A percentile compares a stretch with the other conserved stretches of the same genome.
These are phyloP conservation scores for Trichoderma polysporum DNA, from an alignment of 2,329 filamentous ascomycete genomes.

Conservation along the genomic window DNA sequence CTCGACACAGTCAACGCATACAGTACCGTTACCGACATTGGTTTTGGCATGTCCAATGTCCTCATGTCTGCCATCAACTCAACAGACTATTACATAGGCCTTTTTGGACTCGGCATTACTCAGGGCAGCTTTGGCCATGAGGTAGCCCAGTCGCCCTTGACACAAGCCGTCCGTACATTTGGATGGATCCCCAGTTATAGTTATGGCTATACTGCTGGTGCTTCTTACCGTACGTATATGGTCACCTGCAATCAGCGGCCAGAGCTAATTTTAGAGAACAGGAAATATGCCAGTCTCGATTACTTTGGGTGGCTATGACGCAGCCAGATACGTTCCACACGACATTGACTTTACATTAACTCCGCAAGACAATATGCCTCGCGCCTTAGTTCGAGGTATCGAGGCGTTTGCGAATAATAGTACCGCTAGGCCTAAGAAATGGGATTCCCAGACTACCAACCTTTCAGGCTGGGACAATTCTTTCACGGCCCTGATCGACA, in stretches of 20 bases:
- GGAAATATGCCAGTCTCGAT: slow-evolving; percentile 53
- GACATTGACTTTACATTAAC: slow-evolving; percentile 58
- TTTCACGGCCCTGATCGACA: slow-evolving; percentile 59
- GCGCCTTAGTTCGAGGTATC: slow-evolving; percentile 60
- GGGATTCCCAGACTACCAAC: slow-evolving; percentile 39
- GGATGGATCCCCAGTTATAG: slow-evolving; percentile 68
- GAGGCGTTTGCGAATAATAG: slow-evolving; percentile 38
- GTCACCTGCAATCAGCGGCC: not conserved
- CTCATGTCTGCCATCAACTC: slow-evolving; percentile 54
- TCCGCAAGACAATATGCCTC: slow-evolving; percentile 54
- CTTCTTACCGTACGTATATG: slow-evolving; percentile 61
- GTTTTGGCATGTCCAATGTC: slow-evolving; percentile 45
- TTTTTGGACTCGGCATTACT: slow-evolving; percentile 57
- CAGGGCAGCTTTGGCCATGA: slow-evolving; percentile 52
- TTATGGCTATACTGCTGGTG: slow-evolving; percentile 74
- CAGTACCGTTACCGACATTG: slow-evolving; percentile 38
- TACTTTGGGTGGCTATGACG: slow-evolving; percentile 70
- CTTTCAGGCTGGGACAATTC: slow-evolving; percentile 49
- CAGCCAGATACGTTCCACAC: slow-evolving; percentile 60
- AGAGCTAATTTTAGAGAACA: slow-evolving; percentile 26
- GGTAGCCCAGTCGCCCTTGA: slow-evolving; percentile 51
- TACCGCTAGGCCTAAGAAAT: slow-evolving; percentile 34
- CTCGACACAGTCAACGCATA: slow-evolving; percentile 48
- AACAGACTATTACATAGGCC: slow-evolving; percentile 55
- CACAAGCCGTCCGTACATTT: slow-evolving; percentile 58